A percentile compares a stretch with the other conserved stretches of the same genome.
phyloP scores from a whole-genome alignment of 352 stramenopile genomes.

The Phytophthora pini region DNA sequence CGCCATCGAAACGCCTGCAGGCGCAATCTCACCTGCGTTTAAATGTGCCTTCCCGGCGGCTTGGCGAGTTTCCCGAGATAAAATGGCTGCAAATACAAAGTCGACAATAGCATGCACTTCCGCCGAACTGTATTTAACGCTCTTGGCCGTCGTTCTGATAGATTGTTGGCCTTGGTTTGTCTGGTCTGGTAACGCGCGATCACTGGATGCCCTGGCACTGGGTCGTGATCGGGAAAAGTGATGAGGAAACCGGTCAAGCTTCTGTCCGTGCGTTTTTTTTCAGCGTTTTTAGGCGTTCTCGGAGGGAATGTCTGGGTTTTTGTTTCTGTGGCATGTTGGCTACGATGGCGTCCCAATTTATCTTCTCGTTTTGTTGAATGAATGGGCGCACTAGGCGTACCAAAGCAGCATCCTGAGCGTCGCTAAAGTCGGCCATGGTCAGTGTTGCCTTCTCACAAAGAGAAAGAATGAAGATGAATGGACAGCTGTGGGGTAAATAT shows the following conservation, averaged over 20 bases:
- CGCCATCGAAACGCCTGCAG: neutral
- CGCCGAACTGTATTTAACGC: neutral
- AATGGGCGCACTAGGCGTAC: neutral
- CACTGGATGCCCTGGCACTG: no score
- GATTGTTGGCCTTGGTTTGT: no score
- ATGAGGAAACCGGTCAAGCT: neutral
- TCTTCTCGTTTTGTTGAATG: neutral
- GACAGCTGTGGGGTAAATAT: no score
- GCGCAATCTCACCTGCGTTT: neutral
- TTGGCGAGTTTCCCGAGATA: neutral
- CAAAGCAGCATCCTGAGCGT: neutral
- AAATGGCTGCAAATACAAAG: neutral
- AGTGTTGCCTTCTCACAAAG: no score
- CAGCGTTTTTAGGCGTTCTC: neutral
- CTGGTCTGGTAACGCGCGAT: no score
- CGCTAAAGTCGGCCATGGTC: no score
- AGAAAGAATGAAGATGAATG: no score
- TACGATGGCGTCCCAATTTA: neutral
- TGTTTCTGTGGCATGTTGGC: neutral
- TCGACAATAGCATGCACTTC: neutral
- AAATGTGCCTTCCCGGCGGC: neutral
- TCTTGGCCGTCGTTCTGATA: neutral
- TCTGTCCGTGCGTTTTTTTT: neutral
- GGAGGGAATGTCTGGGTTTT: neutral
- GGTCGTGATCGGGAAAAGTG: neutral